Evolutionary conservation across 129 eudicot genomes (phyloP).

Genomic region (Pulicaria dysenterica): DNA sequence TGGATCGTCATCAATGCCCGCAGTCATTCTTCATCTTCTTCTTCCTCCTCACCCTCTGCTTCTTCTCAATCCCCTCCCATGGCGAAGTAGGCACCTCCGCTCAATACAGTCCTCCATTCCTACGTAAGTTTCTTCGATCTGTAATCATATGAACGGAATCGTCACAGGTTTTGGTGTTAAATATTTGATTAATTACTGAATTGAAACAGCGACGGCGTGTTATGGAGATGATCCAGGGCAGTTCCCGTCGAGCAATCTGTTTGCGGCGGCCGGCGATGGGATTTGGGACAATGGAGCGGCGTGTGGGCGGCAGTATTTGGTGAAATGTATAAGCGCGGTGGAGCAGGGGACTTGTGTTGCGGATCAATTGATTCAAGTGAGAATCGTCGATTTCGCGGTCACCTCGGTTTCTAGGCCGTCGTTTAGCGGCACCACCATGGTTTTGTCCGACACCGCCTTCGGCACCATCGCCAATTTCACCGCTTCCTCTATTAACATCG

Average conservation of each 20-base stretch:
- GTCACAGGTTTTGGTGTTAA: background rate
- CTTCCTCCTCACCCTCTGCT: slow-evolving; percentile 22
- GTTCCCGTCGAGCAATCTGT: slow-evolving; percentile 65
- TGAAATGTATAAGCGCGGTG: slow-evolving; percentile 60
- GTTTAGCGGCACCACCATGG: slow-evolving; percentile 44
- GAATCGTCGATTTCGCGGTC: slow-evolving; percentile 51
- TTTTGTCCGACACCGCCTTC: slow-evolving; percentile 53
- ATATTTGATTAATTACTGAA: no score
- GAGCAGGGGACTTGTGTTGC: slow-evolving; percentile 35
- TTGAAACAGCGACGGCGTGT: slow-evolving; percentile 56
- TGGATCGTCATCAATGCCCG: slow-evolving; percentile 25
- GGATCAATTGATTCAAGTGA: slow-evolving; percentile 48
- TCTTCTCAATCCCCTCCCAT: slow-evolving; percentile 20
- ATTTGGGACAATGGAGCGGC: slow-evolving; percentile 84
- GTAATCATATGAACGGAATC: background rate
- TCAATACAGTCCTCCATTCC: slow-evolving; percentile 49
- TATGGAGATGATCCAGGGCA: slow-evolving; percentile 55
- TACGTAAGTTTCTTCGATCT: slow-evolving; percentile 48
- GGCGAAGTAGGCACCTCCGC: slow-evolving; percentile 64
- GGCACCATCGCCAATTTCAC: slow-evolving; percentile 41
- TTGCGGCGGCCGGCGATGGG: slow-evolving; percentile 71
- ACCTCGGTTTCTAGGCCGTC: slow-evolving; percentile 33
- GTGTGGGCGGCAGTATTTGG: slow-evolving; percentile 69
- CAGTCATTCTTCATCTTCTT: background rate
- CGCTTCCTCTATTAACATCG: slow-evolving; percentile 46